Evolutionary conservation across 306 rosid species (phyloP), one percentile per base, ranked within the genome.

Genomic region (Cajanus cajan): DNA sequence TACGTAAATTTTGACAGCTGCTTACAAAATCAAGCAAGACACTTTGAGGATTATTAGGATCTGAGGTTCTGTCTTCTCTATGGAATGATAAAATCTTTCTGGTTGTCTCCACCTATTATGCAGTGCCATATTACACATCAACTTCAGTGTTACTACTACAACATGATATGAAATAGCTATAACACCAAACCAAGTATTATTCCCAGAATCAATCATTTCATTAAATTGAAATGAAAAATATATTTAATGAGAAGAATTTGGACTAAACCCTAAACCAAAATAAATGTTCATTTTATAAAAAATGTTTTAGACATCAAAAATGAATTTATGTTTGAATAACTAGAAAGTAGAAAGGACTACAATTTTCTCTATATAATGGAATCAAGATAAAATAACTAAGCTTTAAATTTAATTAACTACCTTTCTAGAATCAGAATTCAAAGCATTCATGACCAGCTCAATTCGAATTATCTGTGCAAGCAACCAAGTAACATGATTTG

Each of bases 1-100:
- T 93, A 63, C 99, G 99, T 80, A 95, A 95, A 86, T 93, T 93
- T 78, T 93, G 99, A 85, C 99, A 95, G 75, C 98, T 95, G 83
- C 98, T 95, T 64, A 95, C 90, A 79, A 90, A 95, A 80, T 95
- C 98, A 77, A 93, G 98, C 85, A 95, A 81, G 81, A 93, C 89
- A 78, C 90, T 89, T 81, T 95, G 98, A 84, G 98, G 94, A 82
- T 74, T 90, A 84, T 90, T 95, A 33, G 97, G 96, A 87, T 95
- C 98, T 13, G 94, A 86, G 79, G 82, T 95, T 85, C 85, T 88
- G 78, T 95, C 99, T 87, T 93, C 99, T 84, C 96, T 86, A 85
- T 95, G 99, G 85, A 95, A 89, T 13, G 96, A 95, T 78, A 95
- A 76, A 79, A 95, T 85, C 90, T 95, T 95, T 84, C 94, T 84